Evolutionary conservation across 257 asterid genomes (phyloP).

Genomic region (Ocimum tenuiflorum): DNA sequence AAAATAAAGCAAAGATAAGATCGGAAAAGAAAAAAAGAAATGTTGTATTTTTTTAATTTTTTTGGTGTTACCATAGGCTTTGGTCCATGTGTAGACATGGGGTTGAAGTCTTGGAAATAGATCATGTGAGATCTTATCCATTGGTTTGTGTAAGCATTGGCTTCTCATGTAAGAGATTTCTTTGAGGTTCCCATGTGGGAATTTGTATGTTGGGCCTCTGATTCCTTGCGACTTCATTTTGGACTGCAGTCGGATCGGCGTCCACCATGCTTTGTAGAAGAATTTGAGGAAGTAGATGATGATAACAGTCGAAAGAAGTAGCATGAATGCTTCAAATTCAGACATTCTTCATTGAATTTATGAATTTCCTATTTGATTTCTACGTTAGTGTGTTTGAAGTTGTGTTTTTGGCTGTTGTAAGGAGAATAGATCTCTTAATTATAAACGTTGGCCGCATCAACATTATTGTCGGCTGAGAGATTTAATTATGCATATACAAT

Average conservation of each 20-base stretch:
- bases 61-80: slow-evolving; percentile 44
- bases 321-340: background rate
- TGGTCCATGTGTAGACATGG: slow-evolving; percentile 52
- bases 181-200: slow-evolving; percentile 59
- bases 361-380: no score
- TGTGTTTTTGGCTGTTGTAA: background rate
- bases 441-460: no score
- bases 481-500: background rate
- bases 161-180: slow-evolving; percentile 41
- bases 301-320: slow-evolving; percentile 14
- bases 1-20: no score
- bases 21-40: no score
- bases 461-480: no score
- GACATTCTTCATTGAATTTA: slow-evolving; percentile 14
- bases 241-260: slow-evolving; percentile 28
- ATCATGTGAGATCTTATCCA: slow-evolving; percentile 44
- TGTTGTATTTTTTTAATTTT: no score
- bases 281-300: slow-evolving; percentile 30
- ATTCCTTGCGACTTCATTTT: slow-evolving; percentile 49
- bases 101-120: slow-evolving; percentile 55
- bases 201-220: slow-evolving; percentile 48
- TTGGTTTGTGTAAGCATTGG: slow-evolving; percentile 35
- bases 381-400: no score
- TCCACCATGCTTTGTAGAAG: slow-evolving; percentile 44
- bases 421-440: background rate